phyloP scores from a whole-genome alignment of 306 rosid genomes.

The Acacia melanoxylon region DNA sequence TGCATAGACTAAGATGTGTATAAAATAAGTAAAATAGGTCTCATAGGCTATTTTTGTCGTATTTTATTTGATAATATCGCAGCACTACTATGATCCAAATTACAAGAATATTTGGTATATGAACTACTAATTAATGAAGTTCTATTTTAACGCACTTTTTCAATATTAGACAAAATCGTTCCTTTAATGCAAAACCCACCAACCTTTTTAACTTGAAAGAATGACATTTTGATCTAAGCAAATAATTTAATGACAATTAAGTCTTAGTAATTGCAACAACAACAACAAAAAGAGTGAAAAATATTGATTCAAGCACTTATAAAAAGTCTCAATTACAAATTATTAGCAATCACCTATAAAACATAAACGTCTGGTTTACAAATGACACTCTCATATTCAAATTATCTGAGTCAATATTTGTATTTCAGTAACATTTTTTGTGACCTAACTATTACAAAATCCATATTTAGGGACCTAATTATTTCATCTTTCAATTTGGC shows the following conservation, averaged over 20 bases:
- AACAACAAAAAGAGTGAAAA: background rate
- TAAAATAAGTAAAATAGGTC: no score
- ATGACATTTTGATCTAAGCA: background rate
- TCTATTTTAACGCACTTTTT: background rate
- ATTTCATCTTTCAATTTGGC: background rate
- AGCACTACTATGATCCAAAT: background rate
- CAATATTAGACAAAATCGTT: background rate
- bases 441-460: no score
- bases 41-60: no score
- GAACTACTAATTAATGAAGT: background rate
- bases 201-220: background rate
- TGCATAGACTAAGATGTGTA: no score
- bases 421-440: no score
- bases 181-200: background rate
- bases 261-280: background rate
- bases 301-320: background rate
- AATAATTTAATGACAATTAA: background rate
- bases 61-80: no score
- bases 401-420: no score
- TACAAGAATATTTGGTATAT: background rate
- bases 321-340: background rate
- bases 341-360: no score
- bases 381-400: no score
- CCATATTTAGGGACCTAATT: background rate
- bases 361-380: background rate